Evolutionary conservation across 768 basidiomycete species (phyloP).

Genomic region (Leccinum incarnatum): DNA sequence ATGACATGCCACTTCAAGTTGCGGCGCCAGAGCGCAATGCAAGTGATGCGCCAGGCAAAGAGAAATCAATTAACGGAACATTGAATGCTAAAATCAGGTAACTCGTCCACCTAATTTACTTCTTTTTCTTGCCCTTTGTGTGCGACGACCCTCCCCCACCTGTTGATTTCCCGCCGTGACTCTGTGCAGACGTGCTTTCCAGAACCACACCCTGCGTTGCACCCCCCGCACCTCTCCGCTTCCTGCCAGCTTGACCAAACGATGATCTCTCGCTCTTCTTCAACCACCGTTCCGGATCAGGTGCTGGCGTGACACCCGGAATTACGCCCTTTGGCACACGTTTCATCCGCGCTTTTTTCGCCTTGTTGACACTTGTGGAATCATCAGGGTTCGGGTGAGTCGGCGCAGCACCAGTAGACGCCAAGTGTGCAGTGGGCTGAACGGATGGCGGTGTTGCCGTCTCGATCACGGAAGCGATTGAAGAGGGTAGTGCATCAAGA

Average conservation of each 20-base stretch:
- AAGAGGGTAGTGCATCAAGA: constrained; percentile 56
- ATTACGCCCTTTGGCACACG: constrained; percentile 75
- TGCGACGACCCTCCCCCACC: constrained; percentile 37
- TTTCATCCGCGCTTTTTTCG: constrained; percentile 54
- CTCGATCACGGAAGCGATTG: constrained; percentile 54
- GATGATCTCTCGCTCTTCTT: constrained; percentile 80
- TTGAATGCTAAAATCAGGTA: constrained; percentile 16
- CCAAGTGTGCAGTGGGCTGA: constrained; percentile 30
- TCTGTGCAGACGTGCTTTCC: constrained; percentile 19
- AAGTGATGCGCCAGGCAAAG: constrained; percentile 15
- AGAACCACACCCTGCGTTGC: constrained; percentile 66
- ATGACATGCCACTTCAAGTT: neutral
- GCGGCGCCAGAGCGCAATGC: constrained; percentile 21
- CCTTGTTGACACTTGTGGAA: constrained; percentile 37
- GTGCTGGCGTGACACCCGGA: constrained; percentile 75
- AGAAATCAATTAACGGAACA: constrained; percentile 24
- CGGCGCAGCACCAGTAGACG: constrained; percentile 23
- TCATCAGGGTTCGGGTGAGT: constrained; percentile 32
- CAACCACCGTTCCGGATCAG: constrained; percentile 85
- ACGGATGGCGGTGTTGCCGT: constrained; percentile 57
- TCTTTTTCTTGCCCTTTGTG: constrained; percentile 67
- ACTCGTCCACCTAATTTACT: constrained; percentile 40
- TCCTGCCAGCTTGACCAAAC: constrained; percentile 47
- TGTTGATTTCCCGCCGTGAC: constrained; percentile 34
- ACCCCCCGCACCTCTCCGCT: constrained; percentile 54